A percentile compares a stretch with the other conserved stretches of the same genome.
These are phyloP conservation scores for Neovahlkampfia damariscottae DNA, from an alignment of 78 protist genomes.

Conservation along the genomic window DNA sequence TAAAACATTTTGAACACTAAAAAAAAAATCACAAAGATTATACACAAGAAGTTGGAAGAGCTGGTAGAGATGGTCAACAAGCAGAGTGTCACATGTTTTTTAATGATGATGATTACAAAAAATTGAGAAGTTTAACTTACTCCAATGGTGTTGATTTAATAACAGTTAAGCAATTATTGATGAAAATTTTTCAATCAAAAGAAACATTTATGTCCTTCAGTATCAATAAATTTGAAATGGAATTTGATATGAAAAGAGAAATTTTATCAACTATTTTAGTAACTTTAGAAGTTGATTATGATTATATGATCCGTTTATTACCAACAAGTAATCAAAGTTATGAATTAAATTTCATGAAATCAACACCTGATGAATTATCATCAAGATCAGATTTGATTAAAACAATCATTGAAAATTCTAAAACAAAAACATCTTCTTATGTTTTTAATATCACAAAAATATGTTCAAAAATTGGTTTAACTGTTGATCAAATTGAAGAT, in stretches of 20 bases:
- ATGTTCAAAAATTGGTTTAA: not conserved
- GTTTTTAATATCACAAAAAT: not conserved
- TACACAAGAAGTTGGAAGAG: conserved; percentile 23
- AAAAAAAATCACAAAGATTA: no score
- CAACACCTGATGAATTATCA: not conserved
- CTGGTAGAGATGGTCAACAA: conserved; percentile 28
- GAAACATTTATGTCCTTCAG: not conserved
- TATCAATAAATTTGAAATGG: not conserved
- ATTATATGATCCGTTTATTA: not conserved
- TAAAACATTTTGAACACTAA: no score
- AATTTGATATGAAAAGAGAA: not conserved
- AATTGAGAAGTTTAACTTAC: not conserved
- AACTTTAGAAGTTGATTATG: not conserved
- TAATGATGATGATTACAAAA: not conserved
- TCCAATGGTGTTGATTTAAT: not conserved
- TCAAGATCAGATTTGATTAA: not conserved
- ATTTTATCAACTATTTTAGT: not conserved
- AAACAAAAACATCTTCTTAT: not conserved
- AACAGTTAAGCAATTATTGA: not conserved
- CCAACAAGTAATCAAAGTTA: not conserved
- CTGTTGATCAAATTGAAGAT: not conserved
- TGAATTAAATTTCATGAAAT: not conserved
- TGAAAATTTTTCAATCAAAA: not conserved
- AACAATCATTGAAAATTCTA: not conserved
- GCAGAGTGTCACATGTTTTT: not conserved